Evolutionary conservation across 2,329 filamentous ascomycete species (phyloP), one percentile per base, ranked within the genome.

Genomic region (Fusarium nanum): DNA sequence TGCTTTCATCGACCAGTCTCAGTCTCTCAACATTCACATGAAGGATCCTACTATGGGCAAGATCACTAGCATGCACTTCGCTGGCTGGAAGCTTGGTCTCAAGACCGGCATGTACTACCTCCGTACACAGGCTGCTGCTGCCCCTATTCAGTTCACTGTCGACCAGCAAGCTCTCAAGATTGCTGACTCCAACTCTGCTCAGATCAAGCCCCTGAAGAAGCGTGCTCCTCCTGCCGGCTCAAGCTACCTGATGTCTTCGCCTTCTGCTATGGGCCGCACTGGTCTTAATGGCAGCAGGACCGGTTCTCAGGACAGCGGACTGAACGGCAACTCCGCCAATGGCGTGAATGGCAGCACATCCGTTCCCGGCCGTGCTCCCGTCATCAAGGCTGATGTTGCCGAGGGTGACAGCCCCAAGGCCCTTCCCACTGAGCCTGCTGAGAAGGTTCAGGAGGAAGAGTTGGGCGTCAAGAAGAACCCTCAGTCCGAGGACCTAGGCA

Each of bases 101-200:
- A 99, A 99, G 92, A 99, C 96, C 37, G 96, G 96, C 85, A 98
- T 99, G 96, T 99, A 99, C 90, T 99, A 99, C 84, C 91, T 99
- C 75, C 93, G 96, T 77, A 99, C 96, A 49, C 96, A 97, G 90
- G 96, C 96, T 70, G 96, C 96, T 37, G 94, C 94, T 20, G 94
- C 94, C 48, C 96, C 96, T 56, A 99, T 99, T 73, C 96, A 99
- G 83, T 99, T 99, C 86, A 99, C 96, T 7, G 96, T 99, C 78
- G 96, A 99, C 79, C 95, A 99, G 83, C 93, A 97, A 82, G 92
- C 93, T 60, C 90, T 99, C 75, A 93, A 94, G 84, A 89, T 97
- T 48, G 89, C 89, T 41, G 96, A 99, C 79, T 93, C 89, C 71
- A 93, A 91, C 75, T 84, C 94, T 48, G 89, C 91, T 72, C 90